A percentile compares a stretch with the other conserved stretches of the same genome.
These are phyloP conservation scores for Hirsutella thompsonii DNA, from an alignment of 2,329 filamentous ascomycete genomes.

Conservation along the genomic window DNA sequence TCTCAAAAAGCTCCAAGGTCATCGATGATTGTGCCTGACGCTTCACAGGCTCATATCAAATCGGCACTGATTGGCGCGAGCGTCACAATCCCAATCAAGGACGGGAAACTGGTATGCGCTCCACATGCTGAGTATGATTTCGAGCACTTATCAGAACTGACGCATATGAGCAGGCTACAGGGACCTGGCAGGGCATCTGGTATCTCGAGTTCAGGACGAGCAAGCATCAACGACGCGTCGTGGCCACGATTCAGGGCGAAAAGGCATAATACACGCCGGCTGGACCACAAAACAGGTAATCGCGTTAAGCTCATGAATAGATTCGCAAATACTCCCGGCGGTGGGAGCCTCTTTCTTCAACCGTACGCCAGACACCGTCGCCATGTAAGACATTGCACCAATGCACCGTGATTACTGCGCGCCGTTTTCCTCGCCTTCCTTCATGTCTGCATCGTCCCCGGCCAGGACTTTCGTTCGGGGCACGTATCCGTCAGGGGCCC, in stretches of 20 bases:
- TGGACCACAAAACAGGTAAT: neutral
- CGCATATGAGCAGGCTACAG: slow-evolving; percentile 34
- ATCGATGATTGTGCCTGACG: neutral
- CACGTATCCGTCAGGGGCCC: slow-evolving; percentile 41
- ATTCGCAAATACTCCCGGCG: slow-evolving; percentile 1
- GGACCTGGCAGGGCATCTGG: slow-evolving; percentile 83
- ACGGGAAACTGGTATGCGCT: slow-evolving; percentile 57
- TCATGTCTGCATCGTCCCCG: slow-evolving; percentile 49
- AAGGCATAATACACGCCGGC: slow-evolving; percentile 25
- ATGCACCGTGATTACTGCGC: slow-evolving; percentile 12
- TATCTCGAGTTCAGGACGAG: slow-evolving; percentile 76
- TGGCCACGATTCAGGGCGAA: slow-evolving; percentile 92
- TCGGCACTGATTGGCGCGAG: slow-evolving; percentile 79
- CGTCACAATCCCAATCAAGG: slow-evolving; percentile 78
- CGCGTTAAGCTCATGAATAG: slow-evolving; percentile 1
- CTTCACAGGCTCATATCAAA: slow-evolving; percentile 72
- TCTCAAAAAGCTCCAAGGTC: neutral
- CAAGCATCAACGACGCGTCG: slow-evolving; percentile 67
- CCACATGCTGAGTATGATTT: neutral
- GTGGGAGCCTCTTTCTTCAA: slow-evolving; percentile 4
- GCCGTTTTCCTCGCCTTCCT: slow-evolving; percentile 37
- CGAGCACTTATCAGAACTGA: neutral
- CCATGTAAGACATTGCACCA: slow-evolving; percentile 13
- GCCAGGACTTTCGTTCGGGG: slow-evolving; percentile 55
- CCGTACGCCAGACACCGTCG: slow-evolving; percentile 24